Percentiles rank a stretch among this genome's conserved stretches.
phyloP scores from a whole-genome alignment of 306 rosid species.

The Cicer cuneatum region DNA sequence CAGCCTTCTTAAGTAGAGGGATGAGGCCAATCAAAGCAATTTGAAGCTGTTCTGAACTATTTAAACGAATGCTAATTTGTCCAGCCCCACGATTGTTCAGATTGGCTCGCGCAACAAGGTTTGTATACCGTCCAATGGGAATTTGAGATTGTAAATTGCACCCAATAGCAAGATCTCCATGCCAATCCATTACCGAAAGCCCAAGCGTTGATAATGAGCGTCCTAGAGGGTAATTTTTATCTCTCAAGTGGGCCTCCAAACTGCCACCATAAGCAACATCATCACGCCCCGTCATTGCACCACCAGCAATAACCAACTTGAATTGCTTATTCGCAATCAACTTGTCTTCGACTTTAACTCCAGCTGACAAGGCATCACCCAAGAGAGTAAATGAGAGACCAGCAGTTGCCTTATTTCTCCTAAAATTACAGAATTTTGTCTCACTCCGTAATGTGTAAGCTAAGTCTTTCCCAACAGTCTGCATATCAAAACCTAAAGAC shows the following conservation, averaged over 20 bases:
- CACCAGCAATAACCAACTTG: constrained; percentile 73
- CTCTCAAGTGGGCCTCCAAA: constrained; percentile 94
- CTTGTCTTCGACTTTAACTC: constrained; percentile 85
- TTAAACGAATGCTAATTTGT: constrained; percentile 82
- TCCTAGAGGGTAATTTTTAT: constrained; percentile 87
- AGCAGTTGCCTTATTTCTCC: constrained; percentile 86
- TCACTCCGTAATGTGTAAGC: constrained; percentile 90
- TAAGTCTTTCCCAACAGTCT: constrained; percentile 94
- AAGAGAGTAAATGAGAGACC: constrained; percentile 78
- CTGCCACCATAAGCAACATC: constrained; percentile 94
- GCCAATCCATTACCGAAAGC: constrained; percentile 97
- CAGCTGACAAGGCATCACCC: constrained; percentile 86
- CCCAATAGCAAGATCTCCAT: constrained; percentile 93
- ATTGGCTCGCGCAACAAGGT: constrained; percentile 78
- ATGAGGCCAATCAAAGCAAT: constrained; percentile 74
- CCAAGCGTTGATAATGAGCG: constrained; percentile 84
- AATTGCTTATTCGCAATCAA: constrained; percentile 78
- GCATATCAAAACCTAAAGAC: constrained; percentile 88
- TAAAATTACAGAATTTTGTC: constrained; percentile 74
- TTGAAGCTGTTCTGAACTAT: constrained; percentile 93
- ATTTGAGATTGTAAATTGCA: constrained; percentile 89
- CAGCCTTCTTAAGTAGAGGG: constrained; percentile 71
- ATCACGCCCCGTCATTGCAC: constrained; percentile 85
- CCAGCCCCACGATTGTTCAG: constrained; percentile 93
- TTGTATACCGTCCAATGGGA: constrained; percentile 80